phyloP scores from a whole-genome alignment of 148 eudicot species.

The Hydrangea macrophylla region DNA sequence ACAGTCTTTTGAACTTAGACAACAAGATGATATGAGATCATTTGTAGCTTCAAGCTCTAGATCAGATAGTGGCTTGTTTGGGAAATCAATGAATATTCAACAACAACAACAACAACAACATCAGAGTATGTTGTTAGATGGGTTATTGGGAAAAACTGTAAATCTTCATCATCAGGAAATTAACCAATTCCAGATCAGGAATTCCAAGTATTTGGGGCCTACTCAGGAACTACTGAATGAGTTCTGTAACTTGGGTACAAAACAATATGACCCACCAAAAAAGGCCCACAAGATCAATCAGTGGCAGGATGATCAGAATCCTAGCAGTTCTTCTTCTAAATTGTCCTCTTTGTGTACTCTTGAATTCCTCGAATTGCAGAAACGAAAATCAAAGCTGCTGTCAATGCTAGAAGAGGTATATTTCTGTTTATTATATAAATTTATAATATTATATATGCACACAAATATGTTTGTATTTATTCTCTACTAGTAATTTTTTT shows the following conservation, averaged over 20 bases:
- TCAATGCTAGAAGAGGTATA: slow-evolving; percentile 90
- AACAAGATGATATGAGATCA: slow-evolving; percentile 30
- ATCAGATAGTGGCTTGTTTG: slow-evolving; percentile 20
- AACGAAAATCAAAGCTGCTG: slow-evolving; percentile 68
- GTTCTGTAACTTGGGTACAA: slow-evolving; percentile 68
- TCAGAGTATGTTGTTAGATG: slow-evolving; percentile 24
- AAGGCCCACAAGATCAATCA: slow-evolving; percentile 25
- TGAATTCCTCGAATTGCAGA: slow-evolving; percentile 71
- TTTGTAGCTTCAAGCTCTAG: slow-evolving; percentile 28
- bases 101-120: slow-evolving; percentile 28
- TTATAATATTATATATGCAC: not conserved
- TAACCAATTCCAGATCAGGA: slow-evolving; percentile 41
- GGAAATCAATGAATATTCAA: slow-evolving; percentile 23
- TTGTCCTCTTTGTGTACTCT: slow-evolving; percentile 47
- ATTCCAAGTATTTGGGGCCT: slow-evolving; percentile 71
- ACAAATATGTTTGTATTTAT: not conserved
- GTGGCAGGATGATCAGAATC: slow-evolving; percentile 24
- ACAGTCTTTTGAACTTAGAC: slow-evolving; percentile 71
- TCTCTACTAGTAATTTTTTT: too few species aligned
- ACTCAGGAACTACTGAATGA: slow-evolving; percentile 81
- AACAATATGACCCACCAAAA: slow-evolving; percentile 32
- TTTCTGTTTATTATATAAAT: too few species aligned
- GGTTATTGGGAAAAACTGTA: slow-evolving; percentile 29
- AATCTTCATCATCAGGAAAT: not conserved
- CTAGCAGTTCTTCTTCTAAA: slow-evolving; percentile 27